Evolutionary conservation across 108 stramenopile genomes (phyloP).

Genomic region (Cyclotella choctawhatcheeana): DNA sequence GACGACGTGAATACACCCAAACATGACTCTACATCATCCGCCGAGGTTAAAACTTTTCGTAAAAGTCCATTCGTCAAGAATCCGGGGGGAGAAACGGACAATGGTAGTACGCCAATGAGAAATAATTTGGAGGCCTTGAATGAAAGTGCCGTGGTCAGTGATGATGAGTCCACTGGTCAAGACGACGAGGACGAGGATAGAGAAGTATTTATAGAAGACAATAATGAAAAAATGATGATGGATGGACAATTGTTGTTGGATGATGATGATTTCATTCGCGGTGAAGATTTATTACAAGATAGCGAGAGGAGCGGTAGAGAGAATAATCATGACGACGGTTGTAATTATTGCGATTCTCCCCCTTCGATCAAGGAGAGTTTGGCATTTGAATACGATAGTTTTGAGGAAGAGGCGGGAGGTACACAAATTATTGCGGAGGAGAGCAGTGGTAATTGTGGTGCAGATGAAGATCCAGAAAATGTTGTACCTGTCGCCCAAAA

Average conservation of each 20-base stretch:
- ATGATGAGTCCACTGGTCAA: conserved; percentile 21
- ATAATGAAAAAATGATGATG: neutral
- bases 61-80: conserved; percentile 15
- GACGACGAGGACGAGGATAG: neutral
- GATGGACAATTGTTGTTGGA: neutral
- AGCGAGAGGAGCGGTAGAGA: neutral
- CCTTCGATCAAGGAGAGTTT: conserved; percentile 1
- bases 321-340: neutral
- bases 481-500: no score
- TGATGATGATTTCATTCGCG: no score
- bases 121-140: conserved; percentile 12
- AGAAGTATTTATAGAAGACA: neutral
- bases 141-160: conserved; percentile 49
- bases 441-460: no score
- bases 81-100: neutral
- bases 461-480: no score
- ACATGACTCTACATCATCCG: neutral
- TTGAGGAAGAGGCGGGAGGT: neutral
- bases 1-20: conserved; percentile 13
- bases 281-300: no score
- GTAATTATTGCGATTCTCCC: conserved; percentile 2
- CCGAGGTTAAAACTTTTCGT: neutral
- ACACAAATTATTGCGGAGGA: neutral
- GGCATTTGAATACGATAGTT: conserved; percentile 13
- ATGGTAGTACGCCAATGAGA: neutral